Conservation (phyloP, 495 filamentous ascomycete species). For the Podospora pseudoanserina region DNA sequence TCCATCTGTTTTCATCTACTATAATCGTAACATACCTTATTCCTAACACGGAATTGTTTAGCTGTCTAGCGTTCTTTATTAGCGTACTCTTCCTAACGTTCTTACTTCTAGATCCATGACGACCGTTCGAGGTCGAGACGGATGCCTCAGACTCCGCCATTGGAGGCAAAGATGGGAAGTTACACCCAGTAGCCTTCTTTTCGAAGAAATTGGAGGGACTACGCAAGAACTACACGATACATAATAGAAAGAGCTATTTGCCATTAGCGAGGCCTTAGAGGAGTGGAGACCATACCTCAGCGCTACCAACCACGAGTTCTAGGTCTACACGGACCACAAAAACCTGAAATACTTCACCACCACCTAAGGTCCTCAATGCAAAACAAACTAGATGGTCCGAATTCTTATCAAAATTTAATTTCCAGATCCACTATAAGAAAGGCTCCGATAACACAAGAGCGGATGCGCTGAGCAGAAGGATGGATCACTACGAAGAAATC, state of each 20-base stretch:
- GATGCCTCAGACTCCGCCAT: slow-evolving; percentile 11
- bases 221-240: slow-evolving; percentile 6
- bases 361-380: slow-evolving; percentile 25
- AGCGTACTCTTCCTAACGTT: neutral
- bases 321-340: slow-evolving; percentile 12
- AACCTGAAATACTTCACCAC: slow-evolving; percentile 25
- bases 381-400: slow-evolving; percentile 24
- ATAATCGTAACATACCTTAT: too few relatives aligned
- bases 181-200: slow-evolving; percentile 8
- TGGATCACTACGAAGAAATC: neutral
- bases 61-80: too few relatives aligned
- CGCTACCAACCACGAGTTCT: slow-evolving; percentile 1
- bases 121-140: slow-evolving; percentile 12
- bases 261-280: slow-evolving; percentile 10
- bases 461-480: slow-evolving; percentile 11
- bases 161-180: slow-evolving; percentile 3
- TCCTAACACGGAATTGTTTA: too few relatives aligned
- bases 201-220: neutral
- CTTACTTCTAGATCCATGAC: slow-evolving; percentile 3
- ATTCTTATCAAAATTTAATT: slow-evolving; percentile 32
- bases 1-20: too few relatives aligned
- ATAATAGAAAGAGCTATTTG: slow-evolving; percentile 12
- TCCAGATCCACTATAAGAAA: slow-evolving; percentile 26
- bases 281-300: slow-evolving; percentile 9
- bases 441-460: slow-evolving; percentile 14